Conservation (phyloP, 257 asterid genomes). For the Anisodus tanguticus region DNA sequence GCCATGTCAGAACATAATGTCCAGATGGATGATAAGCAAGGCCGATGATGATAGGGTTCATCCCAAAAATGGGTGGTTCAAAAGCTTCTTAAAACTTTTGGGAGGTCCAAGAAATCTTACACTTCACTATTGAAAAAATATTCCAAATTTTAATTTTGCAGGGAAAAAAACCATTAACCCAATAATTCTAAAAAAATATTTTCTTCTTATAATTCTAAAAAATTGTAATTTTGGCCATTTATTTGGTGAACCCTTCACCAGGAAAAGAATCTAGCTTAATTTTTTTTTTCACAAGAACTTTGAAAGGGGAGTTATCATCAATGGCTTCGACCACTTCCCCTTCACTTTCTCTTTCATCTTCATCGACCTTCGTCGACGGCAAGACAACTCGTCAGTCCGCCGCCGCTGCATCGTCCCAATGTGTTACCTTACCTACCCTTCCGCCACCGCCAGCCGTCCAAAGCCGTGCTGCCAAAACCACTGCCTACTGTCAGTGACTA, state of each 20-base stretch:
- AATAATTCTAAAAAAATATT: background rate
- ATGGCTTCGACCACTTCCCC: conserved; percentile 66
- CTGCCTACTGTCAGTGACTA: conserved; percentile 52
- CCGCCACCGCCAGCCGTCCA: conserved; percentile 45
- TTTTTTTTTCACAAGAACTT: background rate
- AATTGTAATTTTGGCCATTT: background rate
- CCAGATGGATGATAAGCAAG: background rate
- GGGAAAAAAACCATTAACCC: background rate
- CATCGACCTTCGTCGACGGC: conserved; percentile 51
- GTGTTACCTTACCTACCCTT: conserved; percentile 45
- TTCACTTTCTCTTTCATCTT: conserved; percentile 60
- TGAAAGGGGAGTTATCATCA: background rate
- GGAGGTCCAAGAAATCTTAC: conserved; percentile 3
- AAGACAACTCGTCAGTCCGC: conserved; percentile 50
- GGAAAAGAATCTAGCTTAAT: background rate
- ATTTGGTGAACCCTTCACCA: background rate
- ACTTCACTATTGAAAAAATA: background rate
- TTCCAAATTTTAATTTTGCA: background rate
- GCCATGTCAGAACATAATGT: conserved; percentile 6
- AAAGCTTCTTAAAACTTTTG: background rate
- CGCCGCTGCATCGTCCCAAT: conserved; percentile 45
- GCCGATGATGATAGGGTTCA: conserved; percentile 22
- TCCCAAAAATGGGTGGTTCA: conserved; percentile 30
- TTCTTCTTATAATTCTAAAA: background rate
- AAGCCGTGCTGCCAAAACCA: conserved; percentile 51